Percentiles rank a stretch among this genome's conserved stretches.
Evolutionary conservation across 1,284 basidiomycete species (phyloP).

Genomic region (Ceratobasidium sp.): DNA sequence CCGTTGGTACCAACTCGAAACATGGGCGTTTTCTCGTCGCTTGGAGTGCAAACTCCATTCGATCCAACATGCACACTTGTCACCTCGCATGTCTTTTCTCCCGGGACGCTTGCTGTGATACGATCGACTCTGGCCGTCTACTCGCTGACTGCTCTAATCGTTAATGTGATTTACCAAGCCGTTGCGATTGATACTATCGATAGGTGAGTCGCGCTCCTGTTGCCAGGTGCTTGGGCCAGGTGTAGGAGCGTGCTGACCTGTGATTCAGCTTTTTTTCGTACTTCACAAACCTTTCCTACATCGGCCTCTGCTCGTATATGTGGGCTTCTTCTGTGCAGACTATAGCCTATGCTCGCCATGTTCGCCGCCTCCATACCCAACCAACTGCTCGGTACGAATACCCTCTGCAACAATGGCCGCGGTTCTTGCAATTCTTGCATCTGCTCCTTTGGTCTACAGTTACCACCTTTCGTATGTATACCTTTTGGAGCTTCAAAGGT

Average conservation of each 20-base stretch:
- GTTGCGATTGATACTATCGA: constrained; percentile 52
- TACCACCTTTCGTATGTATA: constrained; percentile 67
- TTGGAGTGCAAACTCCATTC: constrained; percentile 59
- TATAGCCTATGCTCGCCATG: constrained; percentile 57
- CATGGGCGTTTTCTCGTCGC: constrained; percentile 48
- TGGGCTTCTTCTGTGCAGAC: constrained; percentile 69
- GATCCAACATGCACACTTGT: constrained; percentile 65
- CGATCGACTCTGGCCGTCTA: constrained; percentile 67
- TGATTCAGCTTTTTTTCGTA: constrained; percentile 62
- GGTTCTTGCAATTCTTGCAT: constrained; percentile 67
- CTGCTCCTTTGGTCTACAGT: constrained; percentile 65
- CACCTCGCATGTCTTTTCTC: constrained; percentile 67
- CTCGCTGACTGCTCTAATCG: constrained; percentile 61
- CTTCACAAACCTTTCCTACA: constrained; percentile 72
- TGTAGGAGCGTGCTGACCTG: not conserved
- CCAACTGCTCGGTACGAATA: constrained; percentile 54
- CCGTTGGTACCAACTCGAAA: not conserved
- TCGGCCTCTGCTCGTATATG: constrained; percentile 70
- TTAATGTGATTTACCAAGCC: constrained; percentile 59
- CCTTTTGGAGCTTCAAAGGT: constrained; percentile 9
- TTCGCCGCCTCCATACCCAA: constrained; percentile 27
- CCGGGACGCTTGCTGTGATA: constrained; percentile 60
- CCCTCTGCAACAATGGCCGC: constrained; percentile 69
- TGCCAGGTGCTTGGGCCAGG: not conserved
- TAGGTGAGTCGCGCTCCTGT: constrained; percentile 48